Base-by-base conservation (phyloP, 768 basidiomycete species). In the Lepiota venenata region DNA sequence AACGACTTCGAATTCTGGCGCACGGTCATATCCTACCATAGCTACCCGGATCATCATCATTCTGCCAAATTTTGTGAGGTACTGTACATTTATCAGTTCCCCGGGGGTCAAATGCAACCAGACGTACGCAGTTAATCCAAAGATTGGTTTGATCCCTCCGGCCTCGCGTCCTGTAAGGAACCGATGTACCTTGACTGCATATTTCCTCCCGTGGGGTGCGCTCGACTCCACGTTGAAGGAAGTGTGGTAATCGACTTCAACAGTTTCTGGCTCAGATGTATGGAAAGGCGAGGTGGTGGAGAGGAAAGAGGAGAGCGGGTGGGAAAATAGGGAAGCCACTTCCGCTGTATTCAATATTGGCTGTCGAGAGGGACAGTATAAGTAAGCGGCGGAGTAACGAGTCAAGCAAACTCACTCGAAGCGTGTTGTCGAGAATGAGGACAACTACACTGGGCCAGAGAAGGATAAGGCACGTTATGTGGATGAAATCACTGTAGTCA, bases 131-230 rank as follows among this genome's bases (percentile, higher is more conserved):
- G 93, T 96, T 8, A 96, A 69, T 7, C 93, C 93, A 60, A 84
- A 91, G 0, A 95, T 82, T n/a, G 93, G 93, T 62, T 92, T 94
- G 12, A 91, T 80, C 0, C 93, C 92, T 12, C 85, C 84, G 2
- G 79, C 83, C 65, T 96, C 93, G 39, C 92, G 74, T 0, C 93
- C 93, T 1, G 93, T 96, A 47, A 93, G 74, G 72, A 96, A 96
- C 15, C 77, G 73, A 68, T 95, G 93, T 58, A 83, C 75, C 20
- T 91, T 81, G 15, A 78, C 71, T 5, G 64, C 65, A 38, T 77
- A 70, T 38, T 63, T 67, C 2, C 61, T 51, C 6, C 65, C 67
- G 7, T 73, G 69, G 1, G 75, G 73, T 18, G 74, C 72, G n/a
- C 68, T 65, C 65, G 75, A 79, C 11, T 69, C 63, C 27, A 76